A percentile compares a stretch with the other conserved stretches of the same genome.
These are phyloP conservation scores for Aspergillus flavus DNA, from an alignment of 2,329 filamentous ascomycete genomes.

Conservation along the genomic window DNA sequence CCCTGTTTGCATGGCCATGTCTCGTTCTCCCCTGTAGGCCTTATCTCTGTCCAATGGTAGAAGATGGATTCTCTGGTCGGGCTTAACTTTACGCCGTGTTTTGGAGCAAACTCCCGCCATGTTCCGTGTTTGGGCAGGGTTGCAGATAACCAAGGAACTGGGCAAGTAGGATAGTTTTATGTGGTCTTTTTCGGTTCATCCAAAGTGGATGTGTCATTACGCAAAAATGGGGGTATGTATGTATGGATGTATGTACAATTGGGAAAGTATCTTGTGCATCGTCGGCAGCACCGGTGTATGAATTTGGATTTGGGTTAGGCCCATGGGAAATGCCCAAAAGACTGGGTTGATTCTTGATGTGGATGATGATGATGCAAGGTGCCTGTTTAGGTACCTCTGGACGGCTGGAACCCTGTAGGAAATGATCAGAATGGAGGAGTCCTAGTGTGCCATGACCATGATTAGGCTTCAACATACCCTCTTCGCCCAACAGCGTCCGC, in stretches of 20 bases:
- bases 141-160: slow-evolving; percentile 3
- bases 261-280: neutral
- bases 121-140: slow-evolving; percentile 7
- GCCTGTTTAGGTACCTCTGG: neutral
- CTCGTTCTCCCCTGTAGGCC: neutral
- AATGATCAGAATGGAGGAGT: neutral
- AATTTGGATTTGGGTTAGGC: neutral
- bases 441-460: neutral
- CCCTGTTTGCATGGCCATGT: neutral
- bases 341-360: neutral
- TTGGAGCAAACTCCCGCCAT: neutral
- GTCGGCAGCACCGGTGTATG: neutral
- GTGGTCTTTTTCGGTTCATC: too few relatives aligned
- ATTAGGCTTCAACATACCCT: slow-evolving; percentile 45
- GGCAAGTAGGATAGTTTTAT: neutral
- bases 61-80: neutral
- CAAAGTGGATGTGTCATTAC: neutral
- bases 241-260: neutral
- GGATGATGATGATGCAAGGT: neutral
- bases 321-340: neutral
- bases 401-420: slow-evolving; percentile 6
- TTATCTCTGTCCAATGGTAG: slow-evolving; percentile 15
- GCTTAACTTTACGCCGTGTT: neutral
- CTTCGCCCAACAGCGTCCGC: slow-evolving; percentile 77
- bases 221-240: neutral